Base-by-base conservation (phyloP, 1,139 yeast species). In the Tardiomyces depauwii region DNA sequence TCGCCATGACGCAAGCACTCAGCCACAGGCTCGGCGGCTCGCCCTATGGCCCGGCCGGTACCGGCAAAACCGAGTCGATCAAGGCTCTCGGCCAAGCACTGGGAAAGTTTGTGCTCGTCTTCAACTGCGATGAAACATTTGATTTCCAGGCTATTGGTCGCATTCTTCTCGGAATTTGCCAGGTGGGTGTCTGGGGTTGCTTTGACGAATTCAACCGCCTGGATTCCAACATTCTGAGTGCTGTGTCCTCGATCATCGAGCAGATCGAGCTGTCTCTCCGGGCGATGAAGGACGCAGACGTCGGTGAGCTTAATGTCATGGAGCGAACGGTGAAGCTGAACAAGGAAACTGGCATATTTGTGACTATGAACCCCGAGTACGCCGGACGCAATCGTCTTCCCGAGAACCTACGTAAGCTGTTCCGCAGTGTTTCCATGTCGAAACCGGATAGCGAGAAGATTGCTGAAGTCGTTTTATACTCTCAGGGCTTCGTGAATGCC, bases 11-110 rank as follows among this genome's bases (percentile, higher is more conserved):
- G 0, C 85, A 82, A 51, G 93, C 96, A 0, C 62, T 88, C 25
- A 74, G 76, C 36, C 87, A 80, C 54, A 74, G 74, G 40, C 67
- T 80, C 13, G 97, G 97, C n/a, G 95, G 95, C 0, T 82, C 95
- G 1, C 86, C 95, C 1, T 80, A 82, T 64, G 98, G 98, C 0
- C 97, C 98, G 1, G 96, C 98, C 2, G 98, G 97, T 43, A 91
- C 97, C 0, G 98, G 97, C 40, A 89, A 91, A 60, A 91, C 98
- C 0, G 98, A 91, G 59, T 75, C 95, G 0, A 74, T 89, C 19
- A 91, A 91, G 59, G 86, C 95, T 0, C 68, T 89, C 28, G 96
- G 95, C 1, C 78, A 78, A 43, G 78, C 77, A 42, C 65, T 91
- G 12, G 98, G 97, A 10, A 74, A 78, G 51, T 77, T 80, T 76